Conservation (phyloP, 2,329 filamentous ascomycete genomes). For the Pyrenophora graminea region DNA sequence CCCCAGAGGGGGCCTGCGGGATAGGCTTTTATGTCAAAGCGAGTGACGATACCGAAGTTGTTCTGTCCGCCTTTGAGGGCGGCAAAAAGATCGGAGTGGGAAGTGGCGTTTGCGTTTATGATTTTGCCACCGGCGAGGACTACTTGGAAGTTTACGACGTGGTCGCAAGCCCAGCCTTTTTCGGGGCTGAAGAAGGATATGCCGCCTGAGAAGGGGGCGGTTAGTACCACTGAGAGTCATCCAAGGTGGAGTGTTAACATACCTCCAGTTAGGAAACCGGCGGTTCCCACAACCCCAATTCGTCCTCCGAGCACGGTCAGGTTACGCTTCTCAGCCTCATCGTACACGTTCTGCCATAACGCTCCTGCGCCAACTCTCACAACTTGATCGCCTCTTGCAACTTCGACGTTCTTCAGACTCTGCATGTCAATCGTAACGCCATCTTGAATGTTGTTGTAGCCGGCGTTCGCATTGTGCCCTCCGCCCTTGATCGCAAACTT, state of each 20-base stretch:
- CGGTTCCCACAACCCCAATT: conserved; percentile 34
- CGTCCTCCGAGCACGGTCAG: conserved; percentile 30
- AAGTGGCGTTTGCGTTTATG: conserved; percentile 44
- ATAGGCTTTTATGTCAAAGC: conserved; percentile 45
- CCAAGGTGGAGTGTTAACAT: conserved; percentile 4
- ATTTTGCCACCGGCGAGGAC: conserved; percentile 47
- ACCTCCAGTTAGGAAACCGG: conserved; percentile 39
- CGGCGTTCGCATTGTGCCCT: conserved; percentile 29
- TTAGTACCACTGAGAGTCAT: not conserved
- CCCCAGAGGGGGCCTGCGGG: conserved; percentile 22
- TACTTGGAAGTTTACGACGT: conserved; percentile 38
- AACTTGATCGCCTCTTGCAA: conserved; percentile 17
- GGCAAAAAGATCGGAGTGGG: conserved; percentile 44
- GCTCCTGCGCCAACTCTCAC: conserved; percentile 32
- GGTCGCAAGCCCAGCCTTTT: conserved; percentile 31
- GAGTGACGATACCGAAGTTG: conserved; percentile 51
- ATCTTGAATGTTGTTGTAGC: conserved; percentile 36
- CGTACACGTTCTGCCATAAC: conserved; percentile 46
- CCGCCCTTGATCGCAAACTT: conserved; percentile 33
- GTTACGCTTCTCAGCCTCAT: conserved; percentile 22
- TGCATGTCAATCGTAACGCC: conserved; percentile 42
- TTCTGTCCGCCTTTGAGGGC: conserved; percentile 51
- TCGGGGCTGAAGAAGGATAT: conserved; percentile 28
- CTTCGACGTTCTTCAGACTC: conserved; percentile 25
- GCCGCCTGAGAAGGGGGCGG: conserved; percentile 12